A percentile compares a stretch with the other conserved stretches of the same genome.
These are phyloP conservation scores for Hysterangium stoloniferum DNA, from an alignment of 768 basidiomycete species.

Conservation along the genomic window DNA sequence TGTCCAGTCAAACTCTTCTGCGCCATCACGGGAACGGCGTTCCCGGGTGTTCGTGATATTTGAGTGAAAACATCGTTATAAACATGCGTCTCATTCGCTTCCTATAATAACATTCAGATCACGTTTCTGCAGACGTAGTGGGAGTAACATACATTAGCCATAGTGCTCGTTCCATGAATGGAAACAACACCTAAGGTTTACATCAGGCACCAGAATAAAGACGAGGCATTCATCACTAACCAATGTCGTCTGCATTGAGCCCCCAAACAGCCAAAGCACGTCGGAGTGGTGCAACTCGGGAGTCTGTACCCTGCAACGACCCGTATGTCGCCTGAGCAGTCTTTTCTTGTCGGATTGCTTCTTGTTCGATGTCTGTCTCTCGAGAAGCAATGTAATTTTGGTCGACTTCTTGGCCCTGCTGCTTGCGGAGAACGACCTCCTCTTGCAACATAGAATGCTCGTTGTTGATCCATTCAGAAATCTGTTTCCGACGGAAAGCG, in stretches of 20 bases:
- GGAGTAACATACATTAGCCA: slow-evolving; percentile 52
- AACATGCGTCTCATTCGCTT: slow-evolving; percentile 95
- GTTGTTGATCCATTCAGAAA: slow-evolving; percentile 88
- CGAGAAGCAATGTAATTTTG: slow-evolving; percentile 70
- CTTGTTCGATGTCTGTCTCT: slow-evolving; percentile 78
- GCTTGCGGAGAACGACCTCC: slow-evolving; percentile 60
- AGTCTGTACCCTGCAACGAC: slow-evolving; percentile 86
- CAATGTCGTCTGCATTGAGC: slow-evolving; percentile 86
- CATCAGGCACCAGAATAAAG: slow-evolving; percentile 1
- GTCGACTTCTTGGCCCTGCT: slow-evolving; percentile 41
- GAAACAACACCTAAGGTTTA: slow-evolving; percentile 53
- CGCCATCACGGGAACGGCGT: slow-evolving; percentile 95
- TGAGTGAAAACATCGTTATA: slow-evolving; percentile 94
- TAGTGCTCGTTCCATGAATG: slow-evolving; percentile 84
- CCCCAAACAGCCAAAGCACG: slow-evolving; percentile 98
- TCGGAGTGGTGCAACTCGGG: slow-evolving; percentile 82
- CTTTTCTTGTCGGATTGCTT: slow-evolving; percentile 87
- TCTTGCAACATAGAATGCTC: slow-evolving; percentile 80
- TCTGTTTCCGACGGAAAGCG: slow-evolving; percentile 89
- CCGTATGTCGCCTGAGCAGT: slow-evolving; percentile 91
- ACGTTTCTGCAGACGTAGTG: not conserved
- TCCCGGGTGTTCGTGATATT: slow-evolving; percentile 84
- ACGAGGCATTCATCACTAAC: slow-evolving; percentile 22
- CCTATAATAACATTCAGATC: slow-evolving; percentile 34
- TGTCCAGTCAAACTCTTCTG: slow-evolving; percentile 98